These are phyloP conservation scores for Xylariaceae sp. DNA, from an alignment of 2,329 filamentous ascomycete species.

Conservation along the genomic window DNA sequence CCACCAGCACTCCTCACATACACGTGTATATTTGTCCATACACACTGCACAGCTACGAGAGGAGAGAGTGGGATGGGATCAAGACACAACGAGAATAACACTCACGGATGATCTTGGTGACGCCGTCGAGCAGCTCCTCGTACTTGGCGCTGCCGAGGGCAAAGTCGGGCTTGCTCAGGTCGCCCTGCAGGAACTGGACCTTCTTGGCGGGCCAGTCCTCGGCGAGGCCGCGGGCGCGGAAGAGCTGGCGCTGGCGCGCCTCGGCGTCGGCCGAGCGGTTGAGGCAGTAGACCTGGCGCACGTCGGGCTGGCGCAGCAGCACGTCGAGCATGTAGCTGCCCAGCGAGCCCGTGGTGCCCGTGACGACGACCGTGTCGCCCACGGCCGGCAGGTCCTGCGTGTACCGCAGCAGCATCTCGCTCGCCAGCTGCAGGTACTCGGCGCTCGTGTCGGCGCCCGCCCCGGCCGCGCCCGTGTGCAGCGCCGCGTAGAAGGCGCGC, in stretches of 20 bases:
- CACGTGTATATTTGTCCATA: no score
- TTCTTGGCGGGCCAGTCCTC: slow-evolving; percentile 26
- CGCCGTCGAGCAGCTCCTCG: slow-evolving; percentile 28
- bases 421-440: slow-evolving; percentile 13
- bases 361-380: slow-evolving; percentile 33
- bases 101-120: slow-evolving; percentile 33
- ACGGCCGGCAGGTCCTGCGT: slow-evolving; percentile 16
- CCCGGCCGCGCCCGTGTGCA: slow-evolving; percentile 11
- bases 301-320: slow-evolving; percentile 22
- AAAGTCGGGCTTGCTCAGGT: slow-evolving; percentile 37
- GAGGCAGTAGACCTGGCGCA: slow-evolving; percentile 38
- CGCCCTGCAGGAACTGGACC: slow-evolving; percentile 40
- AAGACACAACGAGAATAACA: no score
- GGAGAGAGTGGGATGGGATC: no score
- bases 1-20: no score
- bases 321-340: slow-evolving; percentile 37
- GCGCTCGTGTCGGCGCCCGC: slow-evolving; percentile 7
- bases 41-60: no score
- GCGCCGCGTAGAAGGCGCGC: slow-evolving; percentile 21
- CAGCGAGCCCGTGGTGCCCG: slow-evolving; percentile 39
- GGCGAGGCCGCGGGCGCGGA: slow-evolving; percentile 29
- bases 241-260: slow-evolving; percentile 27
- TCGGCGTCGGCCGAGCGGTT: slow-evolving; percentile 37
- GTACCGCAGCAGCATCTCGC: slow-evolving; percentile 17
- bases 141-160: slow-evolving; percentile 35